Percentiles rank a stretch among this genome's conserved stretches.
Evolutionary conservation across 495 filamentous ascomycete species (phyloP).

Genomic region (Margaritispora aquatica): DNA sequence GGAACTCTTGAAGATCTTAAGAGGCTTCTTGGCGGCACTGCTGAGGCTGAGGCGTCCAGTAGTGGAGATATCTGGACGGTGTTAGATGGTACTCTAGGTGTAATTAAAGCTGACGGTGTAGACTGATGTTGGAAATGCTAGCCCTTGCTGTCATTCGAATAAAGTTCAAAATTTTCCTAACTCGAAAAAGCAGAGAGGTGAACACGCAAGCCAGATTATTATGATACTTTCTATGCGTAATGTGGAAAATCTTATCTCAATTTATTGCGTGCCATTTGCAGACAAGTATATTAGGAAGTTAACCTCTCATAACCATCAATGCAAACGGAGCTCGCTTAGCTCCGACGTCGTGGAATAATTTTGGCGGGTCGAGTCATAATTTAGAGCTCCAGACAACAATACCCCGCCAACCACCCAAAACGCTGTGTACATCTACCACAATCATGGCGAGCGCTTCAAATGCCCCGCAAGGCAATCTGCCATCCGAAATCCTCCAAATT

Average conservation of each 20-base stretch:
- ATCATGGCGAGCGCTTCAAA: conserved; percentile 18
- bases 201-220: no score
- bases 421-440: not conserved
- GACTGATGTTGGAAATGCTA: not conserved
- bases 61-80: conserved; percentile 16
- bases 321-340: not conserved
- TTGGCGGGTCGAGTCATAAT: not conserved
- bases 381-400: not conserved
- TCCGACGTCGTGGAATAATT: not conserved
- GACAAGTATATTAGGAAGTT: no score
- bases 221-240: no score
- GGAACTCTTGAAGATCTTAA: conserved; percentile 13
- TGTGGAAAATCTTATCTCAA: no score
- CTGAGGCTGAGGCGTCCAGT: not conserved
- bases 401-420: not conserved
- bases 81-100: conserved; percentile 20
- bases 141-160: no score
- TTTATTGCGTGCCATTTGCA: no score
- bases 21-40: conserved; percentile 7
- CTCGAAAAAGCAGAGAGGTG: no score
- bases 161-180: no score
- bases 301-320: not conserved
- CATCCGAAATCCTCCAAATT: conserved; percentile 56
- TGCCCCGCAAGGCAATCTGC: conserved; percentile 44
- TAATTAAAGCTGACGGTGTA: conserved; percentile 12